Evolutionary conservation across 371 early-diverging fungal species (phyloP).

Genomic region (Mortierella sp.): DNA sequence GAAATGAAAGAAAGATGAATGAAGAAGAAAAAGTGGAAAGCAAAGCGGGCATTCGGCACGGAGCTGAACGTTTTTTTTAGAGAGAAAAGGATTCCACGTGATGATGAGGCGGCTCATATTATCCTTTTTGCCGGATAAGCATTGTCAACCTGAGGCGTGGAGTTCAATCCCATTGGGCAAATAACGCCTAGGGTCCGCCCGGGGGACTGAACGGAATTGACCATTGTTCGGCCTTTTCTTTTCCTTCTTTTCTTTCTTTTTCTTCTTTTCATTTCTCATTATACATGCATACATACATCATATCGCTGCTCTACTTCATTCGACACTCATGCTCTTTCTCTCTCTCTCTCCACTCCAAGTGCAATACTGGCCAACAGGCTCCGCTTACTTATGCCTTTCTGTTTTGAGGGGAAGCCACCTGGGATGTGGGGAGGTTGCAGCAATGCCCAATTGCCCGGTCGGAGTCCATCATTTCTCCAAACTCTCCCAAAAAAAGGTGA

Average conservation of each 20-base stretch:
- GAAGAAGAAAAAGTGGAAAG: neutral
- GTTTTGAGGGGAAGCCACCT: neutral
- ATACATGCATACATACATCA: neutral
- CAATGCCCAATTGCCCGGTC: neutral
- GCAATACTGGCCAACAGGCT: neutral
- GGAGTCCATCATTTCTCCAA: neutral
- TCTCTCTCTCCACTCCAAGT: neutral
- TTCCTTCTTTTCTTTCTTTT: neutral
- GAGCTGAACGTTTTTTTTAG: neutral
- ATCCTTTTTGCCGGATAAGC: constrained; percentile 22
- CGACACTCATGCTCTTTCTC: neutral
- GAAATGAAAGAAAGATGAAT: neutral
- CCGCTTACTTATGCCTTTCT: neutral
- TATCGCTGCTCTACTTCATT: constrained; percentile 1
- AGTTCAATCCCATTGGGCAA: constrained; percentile 20
- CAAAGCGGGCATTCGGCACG: constrained; percentile 8
- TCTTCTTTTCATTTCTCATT: neutral
- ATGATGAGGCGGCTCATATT: neutral
- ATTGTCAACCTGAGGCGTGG: neutral
- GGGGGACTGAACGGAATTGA: neutral
- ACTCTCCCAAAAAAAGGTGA: neutral
- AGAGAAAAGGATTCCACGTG: constrained; percentile 20
- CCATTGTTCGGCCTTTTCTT: neutral
- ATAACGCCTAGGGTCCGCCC: neutral
- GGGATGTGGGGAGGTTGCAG: neutral